Percentiles rank a stretch among this genome's conserved stretches.
Conservation (phyloP, 192 early-diverging fungal species). For the Coemansia sp. region DNA sequence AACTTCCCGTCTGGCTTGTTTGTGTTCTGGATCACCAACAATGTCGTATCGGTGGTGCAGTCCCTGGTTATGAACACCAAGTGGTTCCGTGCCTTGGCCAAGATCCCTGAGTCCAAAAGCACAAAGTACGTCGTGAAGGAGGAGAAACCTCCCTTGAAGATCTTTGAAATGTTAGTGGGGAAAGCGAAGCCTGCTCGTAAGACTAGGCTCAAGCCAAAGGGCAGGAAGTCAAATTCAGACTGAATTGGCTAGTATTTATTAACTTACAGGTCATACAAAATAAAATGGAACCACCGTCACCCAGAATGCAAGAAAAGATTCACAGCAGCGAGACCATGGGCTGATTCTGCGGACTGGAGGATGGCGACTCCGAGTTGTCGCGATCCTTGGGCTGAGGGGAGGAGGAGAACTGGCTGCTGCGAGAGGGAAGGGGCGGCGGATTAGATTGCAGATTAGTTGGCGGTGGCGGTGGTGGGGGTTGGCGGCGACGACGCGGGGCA, state of each 20-base stretch:
- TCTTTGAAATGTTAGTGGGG: constrained; percentile 15
- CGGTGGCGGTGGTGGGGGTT: constrained; percentile 40
- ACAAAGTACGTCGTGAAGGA: constrained; percentile 11
- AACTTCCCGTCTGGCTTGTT: constrained; percentile 66
- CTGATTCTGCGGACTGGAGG: constrained; percentile 8
- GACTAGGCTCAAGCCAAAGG: constrained; percentile 31
- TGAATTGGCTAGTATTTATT: no score
- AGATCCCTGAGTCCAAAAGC: constrained; percentile 58
- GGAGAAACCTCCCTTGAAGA: no score
- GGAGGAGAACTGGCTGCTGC: background rate
- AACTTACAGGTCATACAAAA: no score
- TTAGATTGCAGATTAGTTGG: no score
- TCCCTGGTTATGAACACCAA: constrained; percentile 62
- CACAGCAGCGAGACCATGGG: constrained; percentile 6
- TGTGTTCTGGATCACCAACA: constrained; percentile 83
- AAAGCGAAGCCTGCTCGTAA: constrained; percentile 14
- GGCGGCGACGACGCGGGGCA: constrained; percentile 15
- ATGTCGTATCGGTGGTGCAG: constrained; percentile 71
- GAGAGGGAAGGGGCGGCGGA: background rate
- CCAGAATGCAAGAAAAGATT: no score
- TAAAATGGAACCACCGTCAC: no score
- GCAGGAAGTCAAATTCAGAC: no score
- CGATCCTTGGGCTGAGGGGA: constrained; percentile 1
- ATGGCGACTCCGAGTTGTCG: background rate
- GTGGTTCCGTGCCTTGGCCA: constrained; percentile 57